phyloP scores from a whole-genome alignment of 371 early-diverging fungal genomes.

The Mortierella sp. region DNA sequence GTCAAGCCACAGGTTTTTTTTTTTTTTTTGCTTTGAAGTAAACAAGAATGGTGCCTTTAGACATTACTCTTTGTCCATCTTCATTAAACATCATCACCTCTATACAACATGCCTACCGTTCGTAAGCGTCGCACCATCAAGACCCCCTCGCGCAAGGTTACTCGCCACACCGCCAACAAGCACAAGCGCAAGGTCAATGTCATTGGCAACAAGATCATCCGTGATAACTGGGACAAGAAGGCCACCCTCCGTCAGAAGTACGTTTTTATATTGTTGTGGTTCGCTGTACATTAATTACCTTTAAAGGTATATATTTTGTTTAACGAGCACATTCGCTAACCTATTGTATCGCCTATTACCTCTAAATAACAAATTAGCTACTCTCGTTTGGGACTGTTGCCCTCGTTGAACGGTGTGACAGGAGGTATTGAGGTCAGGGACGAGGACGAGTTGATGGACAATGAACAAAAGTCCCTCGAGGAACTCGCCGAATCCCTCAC shows the following conservation, averaged over 20 bases:
- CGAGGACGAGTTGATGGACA: conserved; percentile 49
- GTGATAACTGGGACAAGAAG: conserved; percentile 82
- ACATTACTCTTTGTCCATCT: not conserved
- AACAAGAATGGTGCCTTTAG: not conserved
- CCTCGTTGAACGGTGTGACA: conserved; percentile 82
- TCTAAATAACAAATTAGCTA: conserved; percentile 59
- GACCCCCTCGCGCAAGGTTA: conserved; percentile 60
- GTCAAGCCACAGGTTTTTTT: conserved; percentile 26
- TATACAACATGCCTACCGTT: conserved; percentile 35
- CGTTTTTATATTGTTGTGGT: conserved; percentile 9
- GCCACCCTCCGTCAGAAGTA: conserved; percentile 86
- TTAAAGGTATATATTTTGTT: not conserved
- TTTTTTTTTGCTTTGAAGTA: conserved; percentile 22
- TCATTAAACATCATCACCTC: not conserved
- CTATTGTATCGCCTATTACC: not conserved
- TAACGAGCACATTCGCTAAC: not conserved
- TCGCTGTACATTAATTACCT: not conserved
- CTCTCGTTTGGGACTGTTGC: conserved; percentile 80
- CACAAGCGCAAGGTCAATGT: conserved; percentile 66
- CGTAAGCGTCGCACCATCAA: conserved; percentile 45
- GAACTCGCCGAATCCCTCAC: conserved; percentile 63
- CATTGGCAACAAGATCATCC: conserved; percentile 73
- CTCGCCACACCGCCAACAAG: conserved; percentile 70
- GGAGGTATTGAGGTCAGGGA: conserved; percentile 72
- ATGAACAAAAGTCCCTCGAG: conserved; percentile 59